phyloP scores from a whole-genome alignment of 306 rosid genomes.

The Sophora flavescens region DNA sequence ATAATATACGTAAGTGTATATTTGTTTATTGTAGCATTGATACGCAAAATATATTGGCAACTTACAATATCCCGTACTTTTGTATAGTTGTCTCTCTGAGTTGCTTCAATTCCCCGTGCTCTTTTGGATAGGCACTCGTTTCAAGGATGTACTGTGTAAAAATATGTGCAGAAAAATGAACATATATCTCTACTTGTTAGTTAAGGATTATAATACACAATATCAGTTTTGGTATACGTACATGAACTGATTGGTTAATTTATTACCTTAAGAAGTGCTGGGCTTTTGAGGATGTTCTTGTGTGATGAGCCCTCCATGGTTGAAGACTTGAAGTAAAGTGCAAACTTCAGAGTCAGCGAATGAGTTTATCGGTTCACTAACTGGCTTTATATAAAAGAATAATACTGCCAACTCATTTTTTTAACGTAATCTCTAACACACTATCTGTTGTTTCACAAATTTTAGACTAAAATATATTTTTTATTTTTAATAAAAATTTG shows the following conservation, averaged over 20 bases:
- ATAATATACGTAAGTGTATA: too few species aligned
- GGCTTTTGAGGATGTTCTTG: slow-evolving; percentile 48
- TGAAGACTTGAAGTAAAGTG: not conserved
- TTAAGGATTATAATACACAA: too few species aligned
- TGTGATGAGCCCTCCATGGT: slow-evolving; percentile 14
- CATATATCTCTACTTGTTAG: not conserved
- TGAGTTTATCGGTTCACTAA: not conserved
- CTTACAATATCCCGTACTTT: slow-evolving; percentile 42
- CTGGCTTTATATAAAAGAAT: not conserved
- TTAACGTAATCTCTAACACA: too few species aligned
- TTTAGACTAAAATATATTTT: too few species aligned
- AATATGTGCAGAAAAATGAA: not conserved
- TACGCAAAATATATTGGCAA: too few species aligned
- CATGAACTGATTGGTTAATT: not conserved
- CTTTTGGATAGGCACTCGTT: slow-evolving; percentile 58
- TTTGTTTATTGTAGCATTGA: too few species aligned
- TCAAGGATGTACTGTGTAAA: slow-evolving; percentile 56
- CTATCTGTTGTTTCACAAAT: too few species aligned
- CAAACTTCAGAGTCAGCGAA: not conserved
- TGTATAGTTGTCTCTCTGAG: slow-evolving; percentile 56
- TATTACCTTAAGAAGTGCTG: slow-evolving; percentile 50
- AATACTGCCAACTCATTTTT: too few species aligned
- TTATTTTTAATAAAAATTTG: too few species aligned
- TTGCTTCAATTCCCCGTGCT: slow-evolving; percentile 61
- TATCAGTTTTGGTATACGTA: not conserved